Percentiles rank a stretch among this genome's conserved stretches.
These are phyloP conservation scores for Aspergillus sp. DNA, from an alignment of 2,329 filamentous ascomycete genomes.

Conservation along the genomic window DNA sequence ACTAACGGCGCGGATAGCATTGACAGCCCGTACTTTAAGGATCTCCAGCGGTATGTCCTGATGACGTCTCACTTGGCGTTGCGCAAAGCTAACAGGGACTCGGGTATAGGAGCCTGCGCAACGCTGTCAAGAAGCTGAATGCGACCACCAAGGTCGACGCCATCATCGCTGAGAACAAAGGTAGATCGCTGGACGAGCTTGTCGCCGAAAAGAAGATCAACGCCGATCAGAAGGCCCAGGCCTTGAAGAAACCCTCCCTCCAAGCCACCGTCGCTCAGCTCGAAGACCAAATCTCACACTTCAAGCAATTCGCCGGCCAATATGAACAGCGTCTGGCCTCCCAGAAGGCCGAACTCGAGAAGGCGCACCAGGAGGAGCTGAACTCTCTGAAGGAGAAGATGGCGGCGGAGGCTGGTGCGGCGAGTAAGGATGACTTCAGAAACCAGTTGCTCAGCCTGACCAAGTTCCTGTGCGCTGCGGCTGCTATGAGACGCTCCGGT, in stretches of 20 bases:
- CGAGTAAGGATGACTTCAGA: slow-evolving; percentile 48
- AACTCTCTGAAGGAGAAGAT: slow-evolving; percentile 51
- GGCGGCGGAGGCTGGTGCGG: slow-evolving; percentile 47
- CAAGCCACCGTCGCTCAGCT: slow-evolving; percentile 55
- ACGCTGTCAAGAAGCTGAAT: slow-evolving; percentile 86
- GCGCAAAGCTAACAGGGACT: background rate
- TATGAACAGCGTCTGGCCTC: slow-evolving; percentile 54
- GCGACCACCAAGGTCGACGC: slow-evolving; percentile 59
- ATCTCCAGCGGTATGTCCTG: slow-evolving; percentile 76
- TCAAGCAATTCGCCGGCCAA: slow-evolving; percentile 58
- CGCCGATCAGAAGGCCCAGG: slow-evolving; percentile 61
- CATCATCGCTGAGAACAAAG: slow-evolving; percentile 60
- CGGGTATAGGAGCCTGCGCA: slow-evolving; percentile 73
- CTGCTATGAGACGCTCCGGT: slow-evolving; percentile 57
- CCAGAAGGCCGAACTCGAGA: slow-evolving; percentile 56
- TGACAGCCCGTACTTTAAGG: slow-evolving; percentile 79
- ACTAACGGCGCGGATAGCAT: slow-evolving; percentile 58
- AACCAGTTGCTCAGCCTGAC: slow-evolving; percentile 58
- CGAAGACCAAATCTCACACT: slow-evolving; percentile 60
- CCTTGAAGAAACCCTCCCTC: slow-evolving; percentile 60
- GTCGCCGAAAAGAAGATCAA: slow-evolving; percentile 63
- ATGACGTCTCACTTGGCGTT: background rate
- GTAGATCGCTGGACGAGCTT: slow-evolving; percentile 60
- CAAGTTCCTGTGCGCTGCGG: slow-evolving; percentile 62
- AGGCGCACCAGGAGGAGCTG: slow-evolving; percentile 55